These are phyloP conservation scores for Gloeostereum incarnatum DNA, from an alignment of 768 basidiomycete species.

Conservation along the genomic window DNA sequence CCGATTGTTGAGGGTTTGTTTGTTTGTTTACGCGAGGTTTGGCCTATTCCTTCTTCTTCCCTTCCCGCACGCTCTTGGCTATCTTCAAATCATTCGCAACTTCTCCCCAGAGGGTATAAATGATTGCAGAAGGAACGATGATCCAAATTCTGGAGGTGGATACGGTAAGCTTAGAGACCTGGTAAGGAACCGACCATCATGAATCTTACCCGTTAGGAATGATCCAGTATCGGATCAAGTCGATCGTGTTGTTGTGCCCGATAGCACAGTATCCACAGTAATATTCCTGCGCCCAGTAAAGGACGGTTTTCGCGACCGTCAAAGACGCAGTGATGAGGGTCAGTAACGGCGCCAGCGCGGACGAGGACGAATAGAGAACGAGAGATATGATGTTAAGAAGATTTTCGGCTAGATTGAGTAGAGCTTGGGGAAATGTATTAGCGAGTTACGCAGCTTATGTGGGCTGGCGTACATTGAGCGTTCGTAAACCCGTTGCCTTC, in stretches of 20 bases:
- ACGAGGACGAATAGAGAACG: slow-evolving; percentile 68
- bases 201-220: slow-evolving; percentile 67
- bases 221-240: slow-evolving; percentile 55
- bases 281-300: slow-evolving; percentile 80
- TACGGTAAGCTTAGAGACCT: not conserved
- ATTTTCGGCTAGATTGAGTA: slow-evolving; percentile 75
- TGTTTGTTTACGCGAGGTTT: too few species aligned
- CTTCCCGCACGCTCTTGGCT: not conserved
- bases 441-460: not conserved
- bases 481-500: slow-evolving; percentile 72
- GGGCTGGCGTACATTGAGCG: slow-evolving; percentile 59
- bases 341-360: slow-evolving; percentile 50
- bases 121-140: not conserved
- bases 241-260: slow-evolving; percentile 57
- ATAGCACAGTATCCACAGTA: slow-evolving; percentile 64
- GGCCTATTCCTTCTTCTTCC: not conserved
- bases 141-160: not conserved
- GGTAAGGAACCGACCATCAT: not conserved
- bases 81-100: not conserved
- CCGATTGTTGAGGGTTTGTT: too few species aligned
- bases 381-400: slow-evolving; percentile 66
- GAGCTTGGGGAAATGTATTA: slow-evolving; percentile 33
- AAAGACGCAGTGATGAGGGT: slow-evolving; percentile 60
- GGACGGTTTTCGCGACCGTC: slow-evolving; percentile 77
- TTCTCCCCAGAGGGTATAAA: not conserved